Conservation (phyloP, 495 filamentous ascomycete species). For the Penicillium roqueforti region DNA sequence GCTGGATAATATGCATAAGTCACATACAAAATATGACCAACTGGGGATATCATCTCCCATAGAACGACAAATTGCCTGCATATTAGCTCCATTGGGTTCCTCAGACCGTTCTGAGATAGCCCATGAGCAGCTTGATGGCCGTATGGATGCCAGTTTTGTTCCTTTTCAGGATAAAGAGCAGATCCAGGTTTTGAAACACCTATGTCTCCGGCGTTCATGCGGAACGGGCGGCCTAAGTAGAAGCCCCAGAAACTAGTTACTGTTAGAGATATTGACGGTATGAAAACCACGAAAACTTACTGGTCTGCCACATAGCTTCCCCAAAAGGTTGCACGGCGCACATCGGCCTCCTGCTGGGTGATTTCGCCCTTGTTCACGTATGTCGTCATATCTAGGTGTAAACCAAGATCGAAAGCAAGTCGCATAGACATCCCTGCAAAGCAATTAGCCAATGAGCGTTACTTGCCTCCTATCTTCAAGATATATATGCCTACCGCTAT, state of each 20-base stretch:
- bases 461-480: neutral
- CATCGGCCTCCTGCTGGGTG: constrained; percentile 40
- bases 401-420: constrained; percentile 46
- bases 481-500: constrained; percentile 37
- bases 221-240: constrained; percentile 45
- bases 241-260: constrained; percentile 44
- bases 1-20: neutral
- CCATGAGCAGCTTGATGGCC: constrained; percentile 29
- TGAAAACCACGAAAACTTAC: constrained; percentile 24
- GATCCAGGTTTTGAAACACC: constrained; percentile 42
- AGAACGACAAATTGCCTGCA: constrained; percentile 44
- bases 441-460: constrained; percentile 4
- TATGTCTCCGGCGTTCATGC: constrained; percentile 46
- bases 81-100: constrained; percentile 40
- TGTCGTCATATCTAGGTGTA: constrained; percentile 46
- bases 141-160: constrained; percentile 44
- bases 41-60: constrained; percentile 48
- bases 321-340: constrained; percentile 47
- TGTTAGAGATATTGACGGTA: neutral
- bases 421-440: constrained; percentile 47
- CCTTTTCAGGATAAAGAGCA: constrained; percentile 29
- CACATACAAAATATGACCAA: constrained; percentile 46
- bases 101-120: constrained; percentile 21
- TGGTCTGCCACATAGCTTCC: constrained; percentile 49
- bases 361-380: constrained; percentile 45